These are phyloP conservation scores for Arthrobotrys sinensis DNA, from an alignment of 2,329 filamentous ascomycete species.

Conservation along the genomic window DNA sequence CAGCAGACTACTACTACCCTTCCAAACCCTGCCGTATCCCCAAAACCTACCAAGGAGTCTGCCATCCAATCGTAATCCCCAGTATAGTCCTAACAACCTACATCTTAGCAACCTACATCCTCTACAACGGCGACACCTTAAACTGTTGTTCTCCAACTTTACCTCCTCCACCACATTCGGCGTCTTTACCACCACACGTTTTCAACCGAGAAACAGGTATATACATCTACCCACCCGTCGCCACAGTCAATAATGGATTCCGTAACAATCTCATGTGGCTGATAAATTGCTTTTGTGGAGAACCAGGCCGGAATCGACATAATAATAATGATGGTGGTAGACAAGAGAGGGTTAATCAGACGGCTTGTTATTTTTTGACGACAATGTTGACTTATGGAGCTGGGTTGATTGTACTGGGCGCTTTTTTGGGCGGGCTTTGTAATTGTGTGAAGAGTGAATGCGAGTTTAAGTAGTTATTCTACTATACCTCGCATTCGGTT, in stretches of 20 bases:
- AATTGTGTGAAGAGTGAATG: conserved; percentile 53
- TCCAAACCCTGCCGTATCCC: conserved; percentile 46
- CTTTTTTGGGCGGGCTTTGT: conserved; percentile 51
- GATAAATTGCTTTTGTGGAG: background rate
- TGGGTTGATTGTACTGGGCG: conserved; percentile 50
- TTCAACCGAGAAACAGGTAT: background rate
- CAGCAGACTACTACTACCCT: background rate
- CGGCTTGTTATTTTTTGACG: conserved; percentile 39
- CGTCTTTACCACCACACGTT: background rate
- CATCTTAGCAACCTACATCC: conserved; percentile 28
- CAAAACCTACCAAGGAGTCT: conserved; percentile 42
- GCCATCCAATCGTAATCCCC: conserved; percentile 52
- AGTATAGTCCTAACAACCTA: conserved; percentile 39
- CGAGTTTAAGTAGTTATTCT: conserved; percentile 42
- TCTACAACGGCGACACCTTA: conserved; percentile 25
- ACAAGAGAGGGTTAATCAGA: conserved; percentile 19
- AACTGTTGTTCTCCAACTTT: background rate
- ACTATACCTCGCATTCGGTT: no score
- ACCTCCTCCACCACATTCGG: background rate
- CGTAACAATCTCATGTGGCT: conserved; percentile 1
- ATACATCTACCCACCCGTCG: conserved; percentile 4
- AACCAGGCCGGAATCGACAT: conserved; percentile 3
- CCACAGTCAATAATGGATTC: background rate
- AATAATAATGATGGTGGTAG: background rate
- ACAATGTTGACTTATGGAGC: conserved; percentile 54